A percentile compares a stretch with the other conserved stretches of the same genome.
Evolutionary conservation across 2,329 filamentous ascomycete genomes (phyloP).

Genomic region (Cryphonectria radicalis): DNA sequence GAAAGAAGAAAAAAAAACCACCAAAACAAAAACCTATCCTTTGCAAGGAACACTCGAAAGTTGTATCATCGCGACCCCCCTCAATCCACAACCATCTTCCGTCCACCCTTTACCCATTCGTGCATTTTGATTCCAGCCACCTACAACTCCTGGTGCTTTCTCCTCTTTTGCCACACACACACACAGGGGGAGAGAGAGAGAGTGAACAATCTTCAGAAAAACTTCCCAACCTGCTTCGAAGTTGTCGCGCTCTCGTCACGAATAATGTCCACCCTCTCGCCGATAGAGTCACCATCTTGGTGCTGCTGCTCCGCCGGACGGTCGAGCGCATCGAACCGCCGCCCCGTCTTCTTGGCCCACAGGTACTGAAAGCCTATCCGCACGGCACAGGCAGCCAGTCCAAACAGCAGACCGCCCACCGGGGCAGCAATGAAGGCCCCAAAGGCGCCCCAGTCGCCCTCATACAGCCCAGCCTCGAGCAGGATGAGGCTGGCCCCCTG

Average conservation of each 20-base stretch:
- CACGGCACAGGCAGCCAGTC: slow-evolving; percentile 62
- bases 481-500: slow-evolving; percentile 71
- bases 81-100: not conserved
- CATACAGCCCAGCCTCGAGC: slow-evolving; percentile 74
- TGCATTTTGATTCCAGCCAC: not conserved
- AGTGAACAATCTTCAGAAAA: slow-evolving; percentile 47
- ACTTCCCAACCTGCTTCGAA: slow-evolving; percentile 53
- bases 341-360: slow-evolving; percentile 60
- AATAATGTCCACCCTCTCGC: slow-evolving; percentile 30
- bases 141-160: not conserved
- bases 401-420: slow-evolving; percentile 75
- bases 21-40: not conserved
- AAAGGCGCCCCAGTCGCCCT: slow-evolving; percentile 79
- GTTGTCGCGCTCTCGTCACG: slow-evolving; percentile 35
- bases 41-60: not conserved
- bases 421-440: slow-evolving; percentile 83
- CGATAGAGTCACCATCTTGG: slow-evolving; percentile 16
- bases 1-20: not conserved
- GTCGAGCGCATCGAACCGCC: slow-evolving; percentile 70
- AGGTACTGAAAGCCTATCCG: slow-evolving; percentile 64
- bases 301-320: slow-evolving; percentile 43
- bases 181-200: too few relatives aligned
- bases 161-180: too few relatives aligned
- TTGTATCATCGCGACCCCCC: not conserved
- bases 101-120: not conserved